Conservation (phyloP, 106 monocot species). For the Gastrodia elata region DNA sequence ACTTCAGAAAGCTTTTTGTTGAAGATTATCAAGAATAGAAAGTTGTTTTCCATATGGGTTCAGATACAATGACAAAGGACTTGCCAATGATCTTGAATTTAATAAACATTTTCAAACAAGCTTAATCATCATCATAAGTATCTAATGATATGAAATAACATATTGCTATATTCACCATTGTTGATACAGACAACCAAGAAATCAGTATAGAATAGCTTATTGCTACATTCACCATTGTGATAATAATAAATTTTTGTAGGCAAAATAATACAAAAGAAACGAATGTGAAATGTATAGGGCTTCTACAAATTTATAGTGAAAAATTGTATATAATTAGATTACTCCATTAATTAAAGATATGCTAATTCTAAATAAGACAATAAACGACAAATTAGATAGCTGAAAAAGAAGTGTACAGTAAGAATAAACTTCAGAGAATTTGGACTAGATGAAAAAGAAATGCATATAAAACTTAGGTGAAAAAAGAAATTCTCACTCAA, state of each 20-base stretch:
- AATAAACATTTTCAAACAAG: neutral
- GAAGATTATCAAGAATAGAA: neutral
- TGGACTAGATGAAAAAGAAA: too few relatives aligned
- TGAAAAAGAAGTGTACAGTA: too few relatives aligned
- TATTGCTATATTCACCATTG: too few relatives aligned
- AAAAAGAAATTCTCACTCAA: too few relatives aligned
- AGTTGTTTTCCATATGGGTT: neutral
- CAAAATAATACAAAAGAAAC: neutral
- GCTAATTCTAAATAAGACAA: neutral
- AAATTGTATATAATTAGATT: neutral
- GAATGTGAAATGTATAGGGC: neutral
- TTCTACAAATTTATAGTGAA: neutral
- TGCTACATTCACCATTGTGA: neutral
- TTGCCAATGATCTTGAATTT: neutral
- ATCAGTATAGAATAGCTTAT: neutral
- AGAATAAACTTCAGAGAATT: too few relatives aligned
- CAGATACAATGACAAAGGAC: neutral
- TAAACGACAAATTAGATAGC: too few relatives aligned
- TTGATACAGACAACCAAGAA: neutral
- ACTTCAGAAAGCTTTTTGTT: too few relatives aligned
- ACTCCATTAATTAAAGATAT: neutral
- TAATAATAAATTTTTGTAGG: neutral
- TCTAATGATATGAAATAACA: neutral
- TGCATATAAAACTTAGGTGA: too few relatives aligned
- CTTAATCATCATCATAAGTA: neutral